Conservation (phyloP, 2,329 filamentous ascomycete genomes). For the Pseudogymnoascus sp. region DNA sequence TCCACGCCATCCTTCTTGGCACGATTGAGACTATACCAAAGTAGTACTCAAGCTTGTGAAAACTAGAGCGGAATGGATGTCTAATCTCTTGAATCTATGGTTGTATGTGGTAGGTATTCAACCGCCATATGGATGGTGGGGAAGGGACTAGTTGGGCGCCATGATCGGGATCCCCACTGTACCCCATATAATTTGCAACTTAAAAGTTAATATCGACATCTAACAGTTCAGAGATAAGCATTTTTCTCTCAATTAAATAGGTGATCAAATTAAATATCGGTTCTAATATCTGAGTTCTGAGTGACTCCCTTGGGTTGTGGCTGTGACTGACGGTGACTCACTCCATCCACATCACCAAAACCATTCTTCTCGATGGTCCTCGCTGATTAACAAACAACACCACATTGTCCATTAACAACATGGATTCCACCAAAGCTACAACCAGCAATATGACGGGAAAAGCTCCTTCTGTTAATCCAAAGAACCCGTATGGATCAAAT, state of each 20-base stretch:
- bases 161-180: not conserved
- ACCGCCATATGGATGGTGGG: not conserved
- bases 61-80: not conserved
- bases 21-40: not conserved
- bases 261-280: not conserved
- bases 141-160: not conserved
- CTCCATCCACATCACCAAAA: not conserved
- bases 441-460: not conserved
- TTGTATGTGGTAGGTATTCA: not conserved
- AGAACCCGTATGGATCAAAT: constrained; percentile 47
- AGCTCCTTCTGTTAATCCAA: constrained; percentile 24
- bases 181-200: not conserved
- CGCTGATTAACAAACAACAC: not conserved
- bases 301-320: not conserved
- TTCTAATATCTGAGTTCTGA: not conserved
- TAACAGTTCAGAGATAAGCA: not conserved
- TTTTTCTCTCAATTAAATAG: not conserved
- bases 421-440: not conserved
- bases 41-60: not conserved
- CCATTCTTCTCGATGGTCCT: not conserved
- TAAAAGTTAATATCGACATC: not conserved
- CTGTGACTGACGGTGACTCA: not conserved
- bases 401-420: not conserved
- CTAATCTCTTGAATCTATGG: not conserved
- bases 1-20: not conserved